Evolutionary conservation across 2,329 filamentous ascomycete species (phyloP), one percentile per base, ranked within the genome.

Genomic region (Aspergillus caelatus): DNA sequence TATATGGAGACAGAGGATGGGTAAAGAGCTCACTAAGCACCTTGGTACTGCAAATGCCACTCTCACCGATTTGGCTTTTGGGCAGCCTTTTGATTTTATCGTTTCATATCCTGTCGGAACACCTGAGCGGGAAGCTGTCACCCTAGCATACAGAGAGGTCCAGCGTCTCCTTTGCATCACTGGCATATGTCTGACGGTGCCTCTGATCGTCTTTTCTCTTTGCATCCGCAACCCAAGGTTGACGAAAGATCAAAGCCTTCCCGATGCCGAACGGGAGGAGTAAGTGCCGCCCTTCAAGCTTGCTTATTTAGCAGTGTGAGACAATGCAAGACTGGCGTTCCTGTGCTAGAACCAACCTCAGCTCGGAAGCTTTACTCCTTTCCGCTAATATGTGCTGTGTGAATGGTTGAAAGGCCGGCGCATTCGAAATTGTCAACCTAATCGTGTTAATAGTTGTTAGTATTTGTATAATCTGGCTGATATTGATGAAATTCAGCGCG

Each of bases 1-100:
- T 23, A 83, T 90, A 65, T 89, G 87, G 87, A 85, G 84, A 0
- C 86, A 89, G 70, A 76, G 83, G 2, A 78, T 89, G 52, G 86
- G 84, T 1, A 62, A 64, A 0, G 72, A 80, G 46, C 81, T 90
- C 3, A 68, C 69, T 7, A 60, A 69, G 3, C 71, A 74, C 6
- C 72, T 81, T 14, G 75, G 74, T 30, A 82, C 83, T 57, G 68
- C 71, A 52, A 80, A 70, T 50, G 16, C 8, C 3, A n/a, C 39
- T n/a, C 75, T 74, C 65, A 84, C 82, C 0, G 67, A 72, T 0
- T 39, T 70, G 3, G 78, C 79, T 43, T 85, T 79, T 75, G 79
- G 65, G 1, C 64, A 77, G 32, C 84, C 83, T 0, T 78, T 85
- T 54, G 63, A 62, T 0, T 78, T 79, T 43, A 72, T 75, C 1